A percentile compares a stretch with the other conserved stretches of the same genome.
Evolutionary conservation across 306 rosid species (phyloP).

Genomic region (Crataegus laevigata): DNA sequence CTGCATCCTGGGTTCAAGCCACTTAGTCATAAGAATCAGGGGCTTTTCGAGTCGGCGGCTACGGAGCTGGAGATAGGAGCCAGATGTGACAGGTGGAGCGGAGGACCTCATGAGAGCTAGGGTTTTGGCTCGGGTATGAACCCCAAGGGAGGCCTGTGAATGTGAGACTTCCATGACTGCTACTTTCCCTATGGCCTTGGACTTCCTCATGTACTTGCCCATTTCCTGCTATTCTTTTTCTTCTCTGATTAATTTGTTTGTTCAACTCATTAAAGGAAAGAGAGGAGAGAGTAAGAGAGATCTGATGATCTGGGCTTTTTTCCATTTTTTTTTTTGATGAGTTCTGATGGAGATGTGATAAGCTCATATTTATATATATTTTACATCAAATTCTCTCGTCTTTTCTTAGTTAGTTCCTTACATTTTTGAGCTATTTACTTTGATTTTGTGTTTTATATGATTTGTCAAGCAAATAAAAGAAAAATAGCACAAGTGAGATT

Average conservation of each 20-base stretch:
- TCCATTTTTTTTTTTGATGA: too few relatives aligned
- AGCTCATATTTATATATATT: too few relatives aligned
- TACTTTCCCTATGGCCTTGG: slow-evolving; percentile 50
- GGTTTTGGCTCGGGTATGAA: slow-evolving; percentile 91
- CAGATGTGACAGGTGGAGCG: slow-evolving; percentile 19
- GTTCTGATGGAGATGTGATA: too few relatives aligned
- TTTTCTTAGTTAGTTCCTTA: too few relatives aligned
- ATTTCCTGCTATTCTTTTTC: slow-evolving; percentile 11
- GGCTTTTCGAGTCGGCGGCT: slow-evolving; percentile 72
- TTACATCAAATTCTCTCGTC: too few relatives aligned
- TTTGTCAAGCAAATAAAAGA: too few relatives aligned
- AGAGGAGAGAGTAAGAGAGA: slow-evolving; percentile 8
- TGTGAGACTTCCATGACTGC: slow-evolving; percentile 58
- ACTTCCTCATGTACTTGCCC: slow-evolving; percentile 92
- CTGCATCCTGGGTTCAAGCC: slow-evolving; percentile 30
- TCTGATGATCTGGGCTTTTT: too few relatives aligned
- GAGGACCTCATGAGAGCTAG: slow-evolving; percentile 60
- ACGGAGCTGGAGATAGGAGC: slow-evolving; percentile 79
- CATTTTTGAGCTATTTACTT: too few relatives aligned
- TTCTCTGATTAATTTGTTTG: not conserved
- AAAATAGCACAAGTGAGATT: too few relatives aligned
- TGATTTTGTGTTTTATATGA: too few relatives aligned
- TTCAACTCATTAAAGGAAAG: slow-evolving; percentile 12
- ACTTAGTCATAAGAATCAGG: slow-evolving; percentile 11
- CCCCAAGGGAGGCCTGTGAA: slow-evolving; percentile 44